Percentiles rank a stretch among this genome's conserved stretches.
phyloP scores from a whole-genome alignment of 106 monocot genomes.

The Xerophyta viscosa region DNA sequence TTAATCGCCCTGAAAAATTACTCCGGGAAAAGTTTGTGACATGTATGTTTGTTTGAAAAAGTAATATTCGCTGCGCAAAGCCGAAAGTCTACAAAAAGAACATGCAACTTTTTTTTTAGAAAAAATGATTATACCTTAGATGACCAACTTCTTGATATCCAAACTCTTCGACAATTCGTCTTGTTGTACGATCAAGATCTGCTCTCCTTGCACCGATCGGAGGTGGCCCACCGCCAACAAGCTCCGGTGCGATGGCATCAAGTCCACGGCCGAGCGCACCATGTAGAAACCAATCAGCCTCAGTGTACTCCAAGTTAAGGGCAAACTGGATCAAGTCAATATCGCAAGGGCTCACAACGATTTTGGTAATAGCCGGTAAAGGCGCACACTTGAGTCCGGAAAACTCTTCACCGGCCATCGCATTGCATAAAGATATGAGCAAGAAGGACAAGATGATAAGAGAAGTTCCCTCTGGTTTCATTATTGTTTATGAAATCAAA shows the following conservation, averaged over 20 bases:
- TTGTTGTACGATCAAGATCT: constrained; percentile 14
- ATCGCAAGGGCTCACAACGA: constrained; percentile 14
- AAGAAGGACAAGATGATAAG: no score
- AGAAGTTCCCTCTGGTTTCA: no score
- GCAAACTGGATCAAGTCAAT: constrained; percentile 28
- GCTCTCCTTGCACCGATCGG: constrained; percentile 28
- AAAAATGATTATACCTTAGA: constrained; percentile 14
- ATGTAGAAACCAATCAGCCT: constrained; percentile 24
- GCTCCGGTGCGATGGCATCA: constrained; percentile 16
- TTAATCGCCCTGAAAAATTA: constrained; percentile 36
- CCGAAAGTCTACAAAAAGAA: no score
- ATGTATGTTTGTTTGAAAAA: no score
- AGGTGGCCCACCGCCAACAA: constrained; percentile 30
- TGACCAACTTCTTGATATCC: constrained; percentile 41
- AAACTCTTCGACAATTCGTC: constrained; percentile 20
- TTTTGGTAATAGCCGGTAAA: constrained; percentile 1
- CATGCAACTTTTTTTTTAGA: no score
- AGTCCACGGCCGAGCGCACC: constrained; percentile 31
- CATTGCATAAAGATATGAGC: no score
- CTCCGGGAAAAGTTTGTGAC: no score
- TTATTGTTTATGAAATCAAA: no score
- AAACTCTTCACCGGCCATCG: no score
- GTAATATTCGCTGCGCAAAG: no score
- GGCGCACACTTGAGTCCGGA: background rate
- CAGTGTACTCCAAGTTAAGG: constrained; percentile 20